Evolutionary conservation across 2,329 filamentous ascomycete species (phyloP), one percentile per base, ranked within the genome.

Genomic region (Annulohypoxylon truncatum): DNA sequence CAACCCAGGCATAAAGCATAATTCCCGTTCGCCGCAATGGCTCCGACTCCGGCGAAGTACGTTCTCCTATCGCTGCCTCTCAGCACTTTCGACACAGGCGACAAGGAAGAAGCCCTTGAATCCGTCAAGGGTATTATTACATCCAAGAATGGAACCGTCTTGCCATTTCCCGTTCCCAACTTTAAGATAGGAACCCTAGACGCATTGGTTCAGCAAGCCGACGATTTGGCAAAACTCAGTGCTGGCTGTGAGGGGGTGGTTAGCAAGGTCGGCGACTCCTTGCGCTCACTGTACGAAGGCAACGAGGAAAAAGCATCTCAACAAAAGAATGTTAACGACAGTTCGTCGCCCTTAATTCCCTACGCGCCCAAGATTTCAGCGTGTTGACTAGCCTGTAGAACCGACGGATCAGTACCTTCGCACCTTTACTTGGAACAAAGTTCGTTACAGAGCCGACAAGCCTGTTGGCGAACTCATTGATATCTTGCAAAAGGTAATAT

Each of bases 101-200:
- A 95, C 81, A 86, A 86, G 75, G 91, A 95, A 72, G 93, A 96
- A 79, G 93, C 95, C 70, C 84, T 97, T 71, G 87, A 89, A 50
- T 87, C 93, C 47, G 82, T 99, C 67, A 88, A 89, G 72, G 82
- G 89, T 60, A 93, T 90, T 42, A 85, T 97, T 59, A 84, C 88
- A 52, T 82, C 87, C 61, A 92, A 97, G 74, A 90, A 92, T 79
- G 93, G 92, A 77, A 88, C 87, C 55, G 90, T 93, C 47, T 83
- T 89, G 54, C 89, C 90, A 2, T 97, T 98, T 77, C 83, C 87
- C 61, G 91, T 98, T 69, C 96, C 96, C 18, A 91, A 94, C 71
- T 97, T 99, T 87, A 99, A 98, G 84, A 97, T 99, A 78, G 96
- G 96, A 63, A 97, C 96, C 0, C 86, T 99, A 35, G 96, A 99